Conservation (phyloP, 805 yeast genomes). For the Gaillardinia entomophila region DNA sequence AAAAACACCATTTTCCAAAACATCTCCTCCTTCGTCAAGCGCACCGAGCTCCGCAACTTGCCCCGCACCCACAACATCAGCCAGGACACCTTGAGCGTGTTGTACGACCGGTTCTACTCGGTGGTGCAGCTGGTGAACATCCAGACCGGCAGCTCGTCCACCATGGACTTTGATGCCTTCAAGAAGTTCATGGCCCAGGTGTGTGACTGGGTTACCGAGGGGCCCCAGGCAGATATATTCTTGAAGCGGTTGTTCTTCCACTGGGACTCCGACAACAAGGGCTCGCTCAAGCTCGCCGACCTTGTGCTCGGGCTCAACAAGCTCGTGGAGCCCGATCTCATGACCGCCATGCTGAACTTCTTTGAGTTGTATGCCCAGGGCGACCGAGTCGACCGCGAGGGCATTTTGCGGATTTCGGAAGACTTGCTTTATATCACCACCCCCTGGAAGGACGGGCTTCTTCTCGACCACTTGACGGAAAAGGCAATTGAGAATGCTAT, state of each 20-base stretch:
- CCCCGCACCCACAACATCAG: conserved; percentile 64
- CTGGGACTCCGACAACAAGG: conserved; percentile 61
- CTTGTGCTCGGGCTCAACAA: conserved; percentile 69
- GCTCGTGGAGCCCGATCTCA: conserved; percentile 64
- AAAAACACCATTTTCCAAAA: conserved; percentile 77
- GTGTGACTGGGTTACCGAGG: conserved; percentile 61
- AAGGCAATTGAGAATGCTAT: conserved; percentile 58
- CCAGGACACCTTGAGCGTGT: conserved; percentile 54
- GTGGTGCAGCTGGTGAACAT: conserved; percentile 64
- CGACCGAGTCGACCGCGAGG: conserved; percentile 62
- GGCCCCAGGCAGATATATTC: conserved; percentile 36
- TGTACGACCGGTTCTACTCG: conserved; percentile 81
- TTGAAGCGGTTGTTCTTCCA: conserved; percentile 56
- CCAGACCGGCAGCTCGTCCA: conserved; percentile 42
- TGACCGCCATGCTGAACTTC: conserved; percentile 74
- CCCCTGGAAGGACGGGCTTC: conserved; percentile 74
- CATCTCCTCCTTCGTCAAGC: conserved; percentile 83
- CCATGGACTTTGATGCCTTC: conserved; percentile 76
- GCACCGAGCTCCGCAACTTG: conserved; percentile 83
- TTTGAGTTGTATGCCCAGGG: conserved; percentile 68
- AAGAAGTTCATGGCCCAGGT: conserved; percentile 69
- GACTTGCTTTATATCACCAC: conserved; percentile 76
- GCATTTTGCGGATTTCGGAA: conserved; percentile 79
- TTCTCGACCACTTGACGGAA: conserved; percentile 61
- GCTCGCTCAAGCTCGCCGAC: conserved; percentile 60